Conservation (phyloP, 179 eudicot genomes). For the Vitellaria paradoxa region DNA sequence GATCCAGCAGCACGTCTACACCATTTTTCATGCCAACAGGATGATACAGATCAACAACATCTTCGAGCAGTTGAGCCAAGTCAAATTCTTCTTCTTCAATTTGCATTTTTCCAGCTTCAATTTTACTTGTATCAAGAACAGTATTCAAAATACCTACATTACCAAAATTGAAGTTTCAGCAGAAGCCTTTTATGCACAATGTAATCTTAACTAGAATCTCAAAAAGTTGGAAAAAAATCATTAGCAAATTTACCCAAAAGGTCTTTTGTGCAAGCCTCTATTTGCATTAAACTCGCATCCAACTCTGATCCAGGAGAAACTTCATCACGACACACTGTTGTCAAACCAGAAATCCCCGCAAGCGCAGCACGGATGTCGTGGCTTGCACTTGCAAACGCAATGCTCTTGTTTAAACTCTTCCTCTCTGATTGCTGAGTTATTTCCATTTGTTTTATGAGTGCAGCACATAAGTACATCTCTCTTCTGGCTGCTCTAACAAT, state of each 20-base stretch:
- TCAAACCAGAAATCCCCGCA: conserved; percentile 58
- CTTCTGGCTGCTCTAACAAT: conserved; percentile 37
- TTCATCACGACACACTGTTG: conserved; percentile 33
- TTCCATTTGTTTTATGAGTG: conserved; percentile 73
- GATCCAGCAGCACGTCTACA: conserved; percentile 76
- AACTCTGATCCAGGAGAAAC: conserved; percentile 49
- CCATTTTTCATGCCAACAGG: conserved; percentile 66
- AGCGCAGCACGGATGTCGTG: conserved; percentile 76
- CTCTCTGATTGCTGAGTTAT: conserved; percentile 82
- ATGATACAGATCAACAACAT: conserved; percentile 64
- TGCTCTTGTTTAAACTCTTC: conserved; percentile 63
- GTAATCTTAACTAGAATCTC: neutral
- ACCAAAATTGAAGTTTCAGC: neutral
- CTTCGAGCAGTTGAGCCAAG: conserved; percentile 61
- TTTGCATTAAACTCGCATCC: conserved; percentile 44
- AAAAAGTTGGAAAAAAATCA: neutral
- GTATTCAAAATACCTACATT: conserved; percentile 61
- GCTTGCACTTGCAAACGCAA: conserved; percentile 72
- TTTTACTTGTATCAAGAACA: conserved; percentile 68
- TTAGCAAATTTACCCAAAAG: conserved; percentile 49
- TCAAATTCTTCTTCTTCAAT: conserved; percentile 58
- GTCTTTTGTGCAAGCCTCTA: conserved; percentile 47
- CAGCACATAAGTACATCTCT: conserved; percentile 52
- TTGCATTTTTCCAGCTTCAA: conserved; percentile 86
- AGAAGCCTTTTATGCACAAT: neutral